These are phyloP conservation scores for Scheffersomyces parashehatae DNA, from an alignment of 1,139 yeast genomes.

Conservation along the genomic window DNA sequence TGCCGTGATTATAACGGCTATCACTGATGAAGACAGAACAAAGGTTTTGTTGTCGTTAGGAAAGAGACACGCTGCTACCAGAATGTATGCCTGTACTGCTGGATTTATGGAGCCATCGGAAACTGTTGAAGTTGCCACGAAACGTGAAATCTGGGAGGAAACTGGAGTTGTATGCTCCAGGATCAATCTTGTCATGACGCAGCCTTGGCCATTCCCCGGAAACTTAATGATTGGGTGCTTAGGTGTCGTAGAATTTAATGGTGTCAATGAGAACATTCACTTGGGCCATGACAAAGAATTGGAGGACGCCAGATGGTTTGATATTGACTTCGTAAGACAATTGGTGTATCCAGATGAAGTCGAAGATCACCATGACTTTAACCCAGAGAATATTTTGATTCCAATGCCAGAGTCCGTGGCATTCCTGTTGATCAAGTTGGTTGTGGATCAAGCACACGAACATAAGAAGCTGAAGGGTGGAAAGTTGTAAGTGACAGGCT, in stretches of 20 bases:
- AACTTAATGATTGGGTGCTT: constrained; percentile 92
- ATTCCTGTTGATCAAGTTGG: constrained; percentile 40
- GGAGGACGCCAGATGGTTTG: constrained; percentile 83
- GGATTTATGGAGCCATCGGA: constrained; percentile 97
- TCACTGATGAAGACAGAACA: constrained; percentile 59
- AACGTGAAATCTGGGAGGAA: constrained; percentile 93
- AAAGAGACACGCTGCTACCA: constrained; percentile 48
- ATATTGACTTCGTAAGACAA: constrained; percentile 49
- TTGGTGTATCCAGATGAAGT: constrained; percentile 40
- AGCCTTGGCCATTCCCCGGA: constrained; percentile 97
- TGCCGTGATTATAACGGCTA: constrained; percentile 80
- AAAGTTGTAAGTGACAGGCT: neutral
- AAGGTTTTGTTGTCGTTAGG: constrained; percentile 73
- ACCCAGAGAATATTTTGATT: constrained; percentile 41
- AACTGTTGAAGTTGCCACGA: constrained; percentile 83
- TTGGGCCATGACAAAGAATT: constrained; percentile 84
- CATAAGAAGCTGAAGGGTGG: constrained; percentile 3
- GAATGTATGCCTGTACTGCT: constrained; percentile 81
- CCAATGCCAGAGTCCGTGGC: constrained; percentile 49
- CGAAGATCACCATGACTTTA: constrained; percentile 21
- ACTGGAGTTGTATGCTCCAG: constrained; percentile 74
- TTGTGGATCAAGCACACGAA: constrained; percentile 40
- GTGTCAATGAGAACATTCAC: constrained; percentile 58
- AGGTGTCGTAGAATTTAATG: constrained; percentile 65
- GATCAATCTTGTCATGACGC: constrained; percentile 66